Conservation (phyloP, 306 rosid species). For the Inga laurina region DNA sequence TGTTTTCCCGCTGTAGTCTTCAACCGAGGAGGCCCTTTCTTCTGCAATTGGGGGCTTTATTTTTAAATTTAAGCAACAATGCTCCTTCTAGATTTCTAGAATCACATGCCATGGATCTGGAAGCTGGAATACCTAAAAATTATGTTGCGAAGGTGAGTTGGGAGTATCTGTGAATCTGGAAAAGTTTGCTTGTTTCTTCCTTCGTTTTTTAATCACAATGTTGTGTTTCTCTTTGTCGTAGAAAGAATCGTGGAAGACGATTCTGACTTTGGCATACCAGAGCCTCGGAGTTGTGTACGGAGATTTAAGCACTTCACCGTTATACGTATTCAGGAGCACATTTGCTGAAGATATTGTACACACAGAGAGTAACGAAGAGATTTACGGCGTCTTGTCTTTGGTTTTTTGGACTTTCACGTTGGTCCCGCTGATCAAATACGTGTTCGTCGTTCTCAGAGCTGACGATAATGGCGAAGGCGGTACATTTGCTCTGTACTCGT, state of each 20-base stretch:
- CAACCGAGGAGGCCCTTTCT: constrained; percentile 15
- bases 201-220: constrained; percentile 25
- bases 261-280: constrained; percentile 71
- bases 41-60: constrained; percentile 23
- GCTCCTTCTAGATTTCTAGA: constrained; percentile 40
- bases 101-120: constrained; percentile 68
- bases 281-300: constrained; percentile 81
- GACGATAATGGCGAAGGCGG: constrained; percentile 83
- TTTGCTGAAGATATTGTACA: constrained; percentile 61
- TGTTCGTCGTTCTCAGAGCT: constrained; percentile 67
- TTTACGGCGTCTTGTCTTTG: constrained; percentile 67
- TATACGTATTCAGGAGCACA: constrained; percentile 63
- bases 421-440: constrained; percentile 66
- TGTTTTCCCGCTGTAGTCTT: constrained; percentile 13
- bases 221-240: constrained; percentile 32
- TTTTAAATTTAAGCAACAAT: constrained; percentile 27
- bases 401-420: constrained; percentile 77
- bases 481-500: constrained; percentile 72
- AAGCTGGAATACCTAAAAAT: constrained; percentile 46
- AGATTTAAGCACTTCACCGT: constrained; percentile 71
- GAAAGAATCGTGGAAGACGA: constrained; percentile 67
- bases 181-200: background rate
- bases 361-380: constrained; percentile 61
- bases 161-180: constrained; percentile 26
- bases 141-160: constrained; percentile 55